Evolutionary conservation across 2,329 filamentous ascomycete species (phyloP), one percentile per base, ranked within the genome.

Genomic region (Nigrospora oryzae): DNA sequence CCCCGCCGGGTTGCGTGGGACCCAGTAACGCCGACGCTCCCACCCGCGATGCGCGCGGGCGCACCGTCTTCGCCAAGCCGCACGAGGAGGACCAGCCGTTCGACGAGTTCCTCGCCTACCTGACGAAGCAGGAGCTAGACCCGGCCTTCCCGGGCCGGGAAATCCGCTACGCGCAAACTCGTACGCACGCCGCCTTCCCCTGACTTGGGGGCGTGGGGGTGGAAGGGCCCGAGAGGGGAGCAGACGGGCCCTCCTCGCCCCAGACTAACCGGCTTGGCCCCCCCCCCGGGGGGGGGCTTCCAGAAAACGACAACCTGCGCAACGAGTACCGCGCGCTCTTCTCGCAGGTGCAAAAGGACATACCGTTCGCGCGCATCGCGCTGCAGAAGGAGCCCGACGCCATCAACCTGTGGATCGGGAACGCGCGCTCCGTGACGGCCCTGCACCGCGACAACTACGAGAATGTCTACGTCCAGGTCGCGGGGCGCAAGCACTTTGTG

Each of bases 381-480:
- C 75, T 91, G 0, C 68, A 75, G 35, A 70, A 74, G 40, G 57
- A 66, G 0, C 84, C 86, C 0, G 87, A 93, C 50, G 87, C 87
- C 13, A 76, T 89, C 49, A 93, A 93, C 58, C 72, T 93, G 56
- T 91, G 87, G 87, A 80, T 93, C 41, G 87, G 87, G 44, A 86
- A 87, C 63, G 78, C 79, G 1, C 70, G 69, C 34, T 86, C 81
- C 23, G 71, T 77, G 1, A 90, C 86, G 0, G 82, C 84, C 0
- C 62, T 90, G 44, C 88, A 93, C 65, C 86, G 84, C 56, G 88
- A 93, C 64, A 86, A 86, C 55, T 91, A 90, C 61, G 86, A 93
- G 62, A 93, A 93, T 59, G 74, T 93, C 0, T 93, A 90, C 60
- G 83, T 88, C 1, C 86, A 91, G 56, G 63, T 91, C 13, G 62